A percentile compares a stretch with the other conserved stretches of the same genome.
These are phyloP conservation scores for Smallanthus sonchifolius DNA, from an alignment of 129 eudicot genomes.

Conservation along the genomic window DNA sequence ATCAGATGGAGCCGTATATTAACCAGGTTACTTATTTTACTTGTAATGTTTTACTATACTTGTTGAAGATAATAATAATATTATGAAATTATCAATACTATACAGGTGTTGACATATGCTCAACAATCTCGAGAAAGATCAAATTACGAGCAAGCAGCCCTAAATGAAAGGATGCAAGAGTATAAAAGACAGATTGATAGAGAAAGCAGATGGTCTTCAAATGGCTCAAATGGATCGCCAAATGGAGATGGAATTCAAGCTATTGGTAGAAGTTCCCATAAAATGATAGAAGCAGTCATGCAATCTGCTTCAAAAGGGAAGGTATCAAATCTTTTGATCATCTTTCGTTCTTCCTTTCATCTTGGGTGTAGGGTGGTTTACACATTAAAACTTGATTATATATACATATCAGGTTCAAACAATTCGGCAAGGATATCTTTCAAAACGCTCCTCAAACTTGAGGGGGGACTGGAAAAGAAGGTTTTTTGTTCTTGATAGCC, in stretches of 20 bases:
- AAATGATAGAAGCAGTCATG: slow-evolving; percentile 96
- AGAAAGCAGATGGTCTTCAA: slow-evolving; percentile 87
- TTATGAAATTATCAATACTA: background rate
- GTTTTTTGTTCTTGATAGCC: slow-evolving; percentile 94
- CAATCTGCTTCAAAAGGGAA: slow-evolving; percentile 94
- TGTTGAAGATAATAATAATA: background rate
- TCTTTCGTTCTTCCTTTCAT: slow-evolving; percentile 3
- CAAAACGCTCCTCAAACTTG: slow-evolving; percentile 81
- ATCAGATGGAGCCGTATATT: slow-evolving; percentile 99
- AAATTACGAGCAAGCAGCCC: slow-evolving; percentile 96
- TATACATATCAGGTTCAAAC: slow-evolving; percentile 74
- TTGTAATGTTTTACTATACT: slow-evolving; percentile 1
- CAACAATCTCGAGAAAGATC: slow-evolving; percentile 95
- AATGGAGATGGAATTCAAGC: slow-evolving; percentile 98
- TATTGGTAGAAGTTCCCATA: slow-evolving; percentile 96
- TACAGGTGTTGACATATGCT: slow-evolving; percentile 89
- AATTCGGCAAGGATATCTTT: slow-evolving; percentile 87
- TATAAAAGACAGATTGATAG: slow-evolving; percentile 91
- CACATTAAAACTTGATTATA: background rate
- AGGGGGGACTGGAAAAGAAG: slow-evolving; percentile 97
- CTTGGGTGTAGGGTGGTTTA: background rate
- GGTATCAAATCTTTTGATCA: slow-evolving; percentile 27
- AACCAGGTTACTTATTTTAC: slow-evolving; percentile 61
- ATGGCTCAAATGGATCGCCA: slow-evolving; percentile 93
- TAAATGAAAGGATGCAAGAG: slow-evolving; percentile 93